Conservation (phyloP, 352 stramenopile genomes). For the Globisporangium carolinianum region DNA sequence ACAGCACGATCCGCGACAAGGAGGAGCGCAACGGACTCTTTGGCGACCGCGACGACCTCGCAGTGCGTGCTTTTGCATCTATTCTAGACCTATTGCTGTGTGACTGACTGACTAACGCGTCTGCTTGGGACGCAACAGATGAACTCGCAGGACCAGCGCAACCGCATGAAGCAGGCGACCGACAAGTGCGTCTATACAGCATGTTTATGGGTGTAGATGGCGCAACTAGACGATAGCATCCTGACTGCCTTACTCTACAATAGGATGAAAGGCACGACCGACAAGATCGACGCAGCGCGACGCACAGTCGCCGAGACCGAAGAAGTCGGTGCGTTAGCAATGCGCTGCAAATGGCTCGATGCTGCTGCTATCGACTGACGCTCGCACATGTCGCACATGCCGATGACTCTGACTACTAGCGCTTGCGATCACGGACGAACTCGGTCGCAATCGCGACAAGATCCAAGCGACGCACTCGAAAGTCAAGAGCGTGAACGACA, state of each 20-base stretch:
- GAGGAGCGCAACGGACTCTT: constrained; percentile 82
- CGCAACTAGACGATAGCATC: neutral
- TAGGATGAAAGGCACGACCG: constrained; percentile 82
- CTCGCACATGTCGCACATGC: too few species aligned
- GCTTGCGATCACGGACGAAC: constrained; percentile 75
- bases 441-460: constrained; percentile 81
- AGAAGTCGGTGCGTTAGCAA: constrained; percentile 58
- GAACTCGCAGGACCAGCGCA: constrained; percentile 62
- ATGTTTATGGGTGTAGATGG: too few species aligned
- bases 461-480: constrained; percentile 78
- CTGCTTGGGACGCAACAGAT: constrained; percentile 15
- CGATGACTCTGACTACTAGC: constrained; percentile 18
- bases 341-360: neutral
- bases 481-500: constrained; percentile 82
- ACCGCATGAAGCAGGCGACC: constrained; percentile 71
- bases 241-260: neutral
- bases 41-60: constrained; percentile 62
- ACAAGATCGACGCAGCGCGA: constrained; percentile 69
- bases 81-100: neutral
- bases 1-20: constrained; percentile 78
- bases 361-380: too few species aligned
- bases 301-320: constrained; percentile 82
- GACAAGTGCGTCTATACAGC: constrained; percentile 49
- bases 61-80: constrained; percentile 16
- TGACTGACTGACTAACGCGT: neutral